Evolutionary conservation across 768 basidiomycete species (phyloP).

Genomic region (Dioszegia aurantiaca): DNA sequence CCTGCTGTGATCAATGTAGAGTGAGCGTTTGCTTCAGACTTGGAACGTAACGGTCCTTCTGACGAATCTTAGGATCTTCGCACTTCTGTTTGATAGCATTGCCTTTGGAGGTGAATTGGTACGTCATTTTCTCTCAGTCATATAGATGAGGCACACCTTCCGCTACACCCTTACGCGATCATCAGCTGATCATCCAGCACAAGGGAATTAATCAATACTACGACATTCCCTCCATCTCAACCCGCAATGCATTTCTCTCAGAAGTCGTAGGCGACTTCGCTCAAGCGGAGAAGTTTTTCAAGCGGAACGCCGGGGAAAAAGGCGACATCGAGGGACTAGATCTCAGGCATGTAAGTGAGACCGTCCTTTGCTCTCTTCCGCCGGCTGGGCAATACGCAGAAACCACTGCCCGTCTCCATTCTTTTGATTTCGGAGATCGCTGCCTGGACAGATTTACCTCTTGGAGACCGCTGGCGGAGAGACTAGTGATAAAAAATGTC

Average conservation of each 20-base stretch:
- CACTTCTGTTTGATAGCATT: conserved; percentile 18
- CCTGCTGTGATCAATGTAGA: conserved; percentile 46
- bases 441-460: too few relatives aligned
- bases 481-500: too few relatives aligned
- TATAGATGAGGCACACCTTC: too few relatives aligned
- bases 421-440: too few relatives aligned
- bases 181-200: conserved; percentile 27
- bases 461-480: too few relatives aligned
- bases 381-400: too few relatives aligned
- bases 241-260: conserved; percentile 44
- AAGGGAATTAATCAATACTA: conserved; percentile 46
- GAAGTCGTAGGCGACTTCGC: conserved; percentile 32
- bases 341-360: conserved; percentile 48
- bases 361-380: too few relatives aligned
- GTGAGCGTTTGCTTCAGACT: conserved; percentile 26
- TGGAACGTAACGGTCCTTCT: neutral
- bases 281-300: conserved; percentile 25
- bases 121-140: conserved; percentile 1
- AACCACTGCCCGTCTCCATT: too few relatives aligned
- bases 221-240: conserved; percentile 42
- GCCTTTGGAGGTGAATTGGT: conserved; percentile 20
- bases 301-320: conserved; percentile 3
- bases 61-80: conserved; percentile 15
- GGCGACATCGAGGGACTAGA: conserved; percentile 32
- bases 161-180: too few relatives aligned